Percentiles rank a stretch among this genome's conserved stretches.
Conservation (phyloP, 306 rosid species). For the Clitoria ternatea region DNA sequence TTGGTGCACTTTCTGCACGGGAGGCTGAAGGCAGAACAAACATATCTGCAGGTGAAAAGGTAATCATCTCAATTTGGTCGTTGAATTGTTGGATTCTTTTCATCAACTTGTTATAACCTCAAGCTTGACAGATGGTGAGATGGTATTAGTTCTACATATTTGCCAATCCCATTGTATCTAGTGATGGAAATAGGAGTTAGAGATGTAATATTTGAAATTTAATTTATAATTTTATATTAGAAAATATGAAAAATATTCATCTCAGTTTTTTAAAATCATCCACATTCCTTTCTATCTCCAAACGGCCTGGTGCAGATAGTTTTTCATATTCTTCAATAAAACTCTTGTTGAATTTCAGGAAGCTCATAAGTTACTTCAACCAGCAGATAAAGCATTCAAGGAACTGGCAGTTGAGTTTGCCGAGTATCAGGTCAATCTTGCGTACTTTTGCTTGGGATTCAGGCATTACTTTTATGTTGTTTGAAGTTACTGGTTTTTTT, state of each 20-base stretch:
- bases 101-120: conserved; percentile 1
- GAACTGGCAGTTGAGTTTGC: conserved; percentile 90
- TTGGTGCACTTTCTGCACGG: conserved; percentile 86
- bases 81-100: conserved; percentile 7
- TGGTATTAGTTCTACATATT: background rate
- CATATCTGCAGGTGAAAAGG: conserved; percentile 89
- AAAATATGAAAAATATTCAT: background rate
- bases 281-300: conserved; percentile 5
- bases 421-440: conserved; percentile 70
- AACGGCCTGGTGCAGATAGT: background rate
- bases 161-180: background rate
- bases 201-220: conserved; percentile 8
- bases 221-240: background rate
- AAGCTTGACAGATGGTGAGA: conserved; percentile 9
- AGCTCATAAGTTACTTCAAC: conserved; percentile 93
- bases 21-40: conserved; percentile 99
- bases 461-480: conserved; percentile 9
- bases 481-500: conserved; percentile 8
- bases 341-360: conserved; percentile 58
- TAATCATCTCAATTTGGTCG: conserved; percentile 29
- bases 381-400: conserved; percentile 82
- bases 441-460: conserved; percentile 20
- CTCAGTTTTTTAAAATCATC: too few relatives aligned
- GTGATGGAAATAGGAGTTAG: background rate
- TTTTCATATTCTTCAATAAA: conserved; percentile 19